Conservation (phyloP, 1,139 yeast species). For the Saccharomyces uvarum region DNA sequence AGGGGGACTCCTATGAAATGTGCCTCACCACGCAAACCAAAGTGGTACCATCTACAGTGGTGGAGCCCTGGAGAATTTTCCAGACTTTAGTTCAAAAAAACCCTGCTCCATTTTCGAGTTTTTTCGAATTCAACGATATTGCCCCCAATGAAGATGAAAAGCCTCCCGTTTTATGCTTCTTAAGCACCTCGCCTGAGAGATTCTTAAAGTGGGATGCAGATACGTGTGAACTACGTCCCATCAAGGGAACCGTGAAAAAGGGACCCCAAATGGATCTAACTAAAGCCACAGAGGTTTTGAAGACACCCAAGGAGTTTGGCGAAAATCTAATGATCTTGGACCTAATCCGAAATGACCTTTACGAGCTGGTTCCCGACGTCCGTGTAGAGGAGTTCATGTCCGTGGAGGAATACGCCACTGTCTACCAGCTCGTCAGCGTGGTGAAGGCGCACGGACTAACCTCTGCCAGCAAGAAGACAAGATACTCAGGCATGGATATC, state of each 20-base stretch:
- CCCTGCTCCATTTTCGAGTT: slow-evolving; percentile 92
- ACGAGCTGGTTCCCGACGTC: slow-evolving; percentile 60
- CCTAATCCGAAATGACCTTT: slow-evolving; percentile 84
- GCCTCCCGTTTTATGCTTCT: slow-evolving; percentile 37
- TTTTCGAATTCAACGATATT: slow-evolving; percentile 60
- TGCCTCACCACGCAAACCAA: slow-evolving; percentile 79
- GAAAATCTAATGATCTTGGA: slow-evolving; percentile 97
- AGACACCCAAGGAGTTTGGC: slow-evolving; percentile 88
- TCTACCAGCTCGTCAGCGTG: slow-evolving; percentile 85
- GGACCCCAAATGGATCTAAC: slow-evolving; percentile 43
- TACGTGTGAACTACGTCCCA: slow-evolving; percentile 77
- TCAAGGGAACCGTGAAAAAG: slow-evolving; percentile 88
- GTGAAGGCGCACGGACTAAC: slow-evolving; percentile 54
- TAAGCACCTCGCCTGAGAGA: slow-evolving; percentile 92
- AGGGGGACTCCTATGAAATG: slow-evolving; percentile 91
- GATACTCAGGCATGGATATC: slow-evolving; percentile 68
- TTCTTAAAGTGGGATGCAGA: slow-evolving; percentile 69
- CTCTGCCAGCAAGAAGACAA: slow-evolving; percentile 9
- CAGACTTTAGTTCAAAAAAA: slow-evolving; percentile 62
- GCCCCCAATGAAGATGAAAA: slow-evolving; percentile 13
- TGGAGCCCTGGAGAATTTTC: slow-evolving; percentile 73
- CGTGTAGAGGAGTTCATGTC: slow-evolving; percentile 73
- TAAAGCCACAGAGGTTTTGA: slow-evolving; percentile 56
- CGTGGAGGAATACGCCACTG: slow-evolving; percentile 88
- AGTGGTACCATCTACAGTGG: slow-evolving; percentile 41